A percentile compares a stretch with the other conserved stretches of the same genome.
Conservation (phyloP, 371 early-diverging fungal genomes). For the Apophysomyces variabilis region DNA sequence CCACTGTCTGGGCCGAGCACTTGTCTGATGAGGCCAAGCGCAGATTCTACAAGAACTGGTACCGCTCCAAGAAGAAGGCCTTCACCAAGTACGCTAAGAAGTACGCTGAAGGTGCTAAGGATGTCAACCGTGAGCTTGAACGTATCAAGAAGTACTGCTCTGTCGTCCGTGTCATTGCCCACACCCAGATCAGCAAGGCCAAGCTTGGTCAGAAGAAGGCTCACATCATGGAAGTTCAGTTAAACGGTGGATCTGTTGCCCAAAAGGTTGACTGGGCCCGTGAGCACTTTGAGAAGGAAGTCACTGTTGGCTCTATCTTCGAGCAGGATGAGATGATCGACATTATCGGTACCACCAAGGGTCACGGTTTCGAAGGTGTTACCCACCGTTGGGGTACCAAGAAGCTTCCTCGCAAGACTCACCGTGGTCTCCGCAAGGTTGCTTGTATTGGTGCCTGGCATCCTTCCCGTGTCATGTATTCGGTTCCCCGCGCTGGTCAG, state of each 20-base stretch:
- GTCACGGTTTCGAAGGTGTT: constrained; percentile 99
- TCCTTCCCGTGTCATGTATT: constrained; percentile 99
- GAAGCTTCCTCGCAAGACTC: constrained; percentile 99
- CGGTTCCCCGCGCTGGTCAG: constrained; percentile 99
- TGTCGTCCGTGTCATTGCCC: constrained; percentile 98
- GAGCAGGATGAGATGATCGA: constrained; percentile 99
- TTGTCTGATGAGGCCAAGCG: constrained; percentile 97
- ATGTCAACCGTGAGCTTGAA: constrained; percentile 91
- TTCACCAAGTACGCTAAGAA: constrained; percentile 99
- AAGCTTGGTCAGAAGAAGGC: constrained; percentile 98
- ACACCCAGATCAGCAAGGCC: constrained; percentile 98
- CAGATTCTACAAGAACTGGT: constrained; percentile 99
- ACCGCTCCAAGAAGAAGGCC: constrained; percentile 98
- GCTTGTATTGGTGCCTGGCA: constrained; percentile 99
- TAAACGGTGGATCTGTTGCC: constrained; percentile 98
- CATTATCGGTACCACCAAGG: constrained; percentile 99
- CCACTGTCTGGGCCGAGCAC: constrained; percentile 99
- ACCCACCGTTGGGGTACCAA: constrained; percentile 99
- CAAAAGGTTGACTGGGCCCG: constrained; percentile 99
- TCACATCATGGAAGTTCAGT: constrained; percentile 99
- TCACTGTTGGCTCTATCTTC: constrained; percentile 91
- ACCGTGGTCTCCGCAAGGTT: constrained; percentile 99
- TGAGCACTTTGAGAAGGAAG: constrained; percentile 97
- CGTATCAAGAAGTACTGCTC: constrained; percentile 99
- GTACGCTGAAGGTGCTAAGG: constrained; percentile 91